phyloP scores from a whole-genome alignment of 2,329 filamentous ascomycete species.

The Aspergillus quadricinctus region DNA sequence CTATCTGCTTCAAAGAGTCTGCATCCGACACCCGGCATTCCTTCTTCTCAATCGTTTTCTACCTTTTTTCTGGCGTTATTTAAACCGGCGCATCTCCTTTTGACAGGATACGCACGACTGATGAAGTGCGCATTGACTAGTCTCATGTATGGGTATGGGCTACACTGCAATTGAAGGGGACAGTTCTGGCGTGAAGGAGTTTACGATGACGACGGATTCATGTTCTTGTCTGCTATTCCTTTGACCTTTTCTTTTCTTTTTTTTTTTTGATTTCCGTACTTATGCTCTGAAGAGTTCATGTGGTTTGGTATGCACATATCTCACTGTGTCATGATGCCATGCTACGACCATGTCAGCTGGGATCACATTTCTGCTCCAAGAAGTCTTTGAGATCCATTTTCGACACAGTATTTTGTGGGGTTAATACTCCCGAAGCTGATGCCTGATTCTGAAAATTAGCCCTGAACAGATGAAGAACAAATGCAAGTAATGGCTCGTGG shows the following conservation, averaged over 20 bases:
- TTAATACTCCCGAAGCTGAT: background rate
- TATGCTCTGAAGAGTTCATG: background rate
- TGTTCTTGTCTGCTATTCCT: background rate
- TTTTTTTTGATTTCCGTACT: conserved; percentile 1
- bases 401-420: no score
- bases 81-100: background rate
- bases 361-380: conserved; percentile 1
- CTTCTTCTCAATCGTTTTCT: background rate
- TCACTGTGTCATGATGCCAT: conserved; percentile 24
- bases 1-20: background rate
- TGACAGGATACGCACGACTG: background rate
- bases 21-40: background rate
- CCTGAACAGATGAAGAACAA: background rate
- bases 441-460: background rate
- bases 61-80: background rate
- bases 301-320: conserved; percentile 20
- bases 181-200: conserved; percentile 4
- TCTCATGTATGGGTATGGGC: background rate
- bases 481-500: background rate
- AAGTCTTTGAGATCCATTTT: background rate
- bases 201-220: background rate
- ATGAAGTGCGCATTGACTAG: background rate
- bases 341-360: conserved; percentile 12
- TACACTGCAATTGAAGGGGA: conserved; percentile 3
- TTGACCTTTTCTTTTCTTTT: background rate